Conservation (phyloP, 805 yeast species). For the fission yeast (Schizosaccharomyces pombe) region DNA sequence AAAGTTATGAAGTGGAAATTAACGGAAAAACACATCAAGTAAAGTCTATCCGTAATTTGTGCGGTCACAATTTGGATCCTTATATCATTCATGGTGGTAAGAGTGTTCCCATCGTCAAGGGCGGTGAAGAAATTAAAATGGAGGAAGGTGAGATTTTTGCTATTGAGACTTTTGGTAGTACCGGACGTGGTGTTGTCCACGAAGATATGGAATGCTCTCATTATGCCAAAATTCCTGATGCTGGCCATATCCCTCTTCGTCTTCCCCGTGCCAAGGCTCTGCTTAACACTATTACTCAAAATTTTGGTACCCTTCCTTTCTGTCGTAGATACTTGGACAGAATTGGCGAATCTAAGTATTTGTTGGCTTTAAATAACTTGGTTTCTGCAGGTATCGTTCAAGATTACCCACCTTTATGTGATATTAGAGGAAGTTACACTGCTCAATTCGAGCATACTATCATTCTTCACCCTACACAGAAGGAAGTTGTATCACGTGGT, state of each 20-base stretch:
- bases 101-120: slow-evolving; percentile 86
- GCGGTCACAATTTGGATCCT: slow-evolving; percentile 80
- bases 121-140: slow-evolving; percentile 87
- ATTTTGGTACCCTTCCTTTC: slow-evolving; percentile 89
- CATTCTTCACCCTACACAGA: slow-evolving; percentile 66
- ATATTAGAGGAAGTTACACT: slow-evolving; percentile 63
- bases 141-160: slow-evolving; percentile 97
- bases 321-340: slow-evolving; percentile 88
- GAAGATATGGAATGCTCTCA: slow-evolving; percentile 85
- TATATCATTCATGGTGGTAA: slow-evolving; percentile 82
- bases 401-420: slow-evolving; percentile 85
- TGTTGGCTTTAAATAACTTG: slow-evolving; percentile 60
- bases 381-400: slow-evolving; percentile 72
- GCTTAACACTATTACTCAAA: slow-evolving; percentile 42
- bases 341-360: slow-evolving; percentile 73
- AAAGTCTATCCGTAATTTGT: slow-evolving; percentile 72
- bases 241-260: slow-evolving; percentile 28
- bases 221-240: slow-evolving; percentile 43
- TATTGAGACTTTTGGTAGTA: slow-evolving; percentile 91
- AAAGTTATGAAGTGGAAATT: slow-evolving; percentile 75
- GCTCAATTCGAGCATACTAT: slow-evolving; percentile 90
- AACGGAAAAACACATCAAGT: slow-evolving; percentile 69
- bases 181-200: slow-evolving; percentile 79
- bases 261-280: slow-evolving; percentile 47
- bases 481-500: slow-evolving; percentile 87